Conservation (phyloP, 495 filamentous ascomycete genomes). For the Tuber indicum region DNA sequence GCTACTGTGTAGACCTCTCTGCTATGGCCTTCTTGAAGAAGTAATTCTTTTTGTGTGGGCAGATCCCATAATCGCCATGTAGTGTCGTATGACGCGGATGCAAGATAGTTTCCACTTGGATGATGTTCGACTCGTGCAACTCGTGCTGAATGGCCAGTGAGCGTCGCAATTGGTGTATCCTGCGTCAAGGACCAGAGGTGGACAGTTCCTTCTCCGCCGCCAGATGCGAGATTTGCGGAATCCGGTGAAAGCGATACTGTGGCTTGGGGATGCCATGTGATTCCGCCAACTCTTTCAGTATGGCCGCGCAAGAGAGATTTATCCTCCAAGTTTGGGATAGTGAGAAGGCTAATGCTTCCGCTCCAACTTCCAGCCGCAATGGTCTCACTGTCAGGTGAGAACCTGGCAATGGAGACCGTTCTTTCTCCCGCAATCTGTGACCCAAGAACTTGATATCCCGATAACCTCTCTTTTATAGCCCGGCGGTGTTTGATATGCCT, state of each 20-base stretch:
- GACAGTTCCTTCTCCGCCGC: conserved; percentile 82
- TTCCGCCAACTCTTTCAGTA: conserved; percentile 76
- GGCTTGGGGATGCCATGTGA: conserved; percentile 83
- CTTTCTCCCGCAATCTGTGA: conserved; percentile 88
- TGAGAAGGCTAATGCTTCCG: conserved; percentile 76
- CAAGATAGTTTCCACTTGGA: conserved; percentile 81
- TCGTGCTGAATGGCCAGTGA: conserved; percentile 77
- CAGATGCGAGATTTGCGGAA: conserved; percentile 78
- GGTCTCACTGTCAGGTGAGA: conserved; percentile 76
- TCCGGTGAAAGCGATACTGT: conserved; percentile 69
- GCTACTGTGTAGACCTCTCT: conserved; percentile 80
- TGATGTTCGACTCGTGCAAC: conserved; percentile 93
- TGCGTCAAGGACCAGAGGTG: conserved; percentile 84
- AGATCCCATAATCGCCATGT: conserved; percentile 98
- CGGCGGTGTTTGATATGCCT: conserved; percentile 89
- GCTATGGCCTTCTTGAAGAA: conserved; percentile 91
- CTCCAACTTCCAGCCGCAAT: conserved; percentile 89
- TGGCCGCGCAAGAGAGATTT: conserved; percentile 71
- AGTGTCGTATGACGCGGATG: conserved; percentile 90
- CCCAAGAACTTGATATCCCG: conserved; percentile 79
- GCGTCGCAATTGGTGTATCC: conserved; percentile 73
- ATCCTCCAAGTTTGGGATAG: conserved; percentile 73
- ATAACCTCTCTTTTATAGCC: conserved; percentile 73
- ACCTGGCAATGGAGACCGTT: conserved; percentile 80
- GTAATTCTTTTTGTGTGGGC: conserved; percentile 69